Base-by-base conservation (phyloP, 768 basidiomycete species). In the Lactarius sp. region DNA sequence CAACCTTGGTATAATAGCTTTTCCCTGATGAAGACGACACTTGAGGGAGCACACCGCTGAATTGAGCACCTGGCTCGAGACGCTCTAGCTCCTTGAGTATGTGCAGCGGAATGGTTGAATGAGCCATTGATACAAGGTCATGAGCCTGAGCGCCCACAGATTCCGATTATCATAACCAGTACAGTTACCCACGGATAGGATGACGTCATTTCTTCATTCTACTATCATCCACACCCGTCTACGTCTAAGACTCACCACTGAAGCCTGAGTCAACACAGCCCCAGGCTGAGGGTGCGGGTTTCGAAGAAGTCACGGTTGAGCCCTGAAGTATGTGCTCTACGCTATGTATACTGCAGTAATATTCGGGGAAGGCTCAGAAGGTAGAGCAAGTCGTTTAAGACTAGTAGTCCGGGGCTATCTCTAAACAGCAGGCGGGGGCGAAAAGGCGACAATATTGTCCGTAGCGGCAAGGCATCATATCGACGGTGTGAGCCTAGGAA, bases 1-100 rank as follows among this genome's bases (percentile, higher is more conserved):
- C 88, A 10, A 77, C 56, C 70, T 92, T 92, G 54, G 78, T 83
- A 66, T 80, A 90, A 73, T 89, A 92, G 27, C 69, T 71, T 39
- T 73, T 75, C 6, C 86, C 86, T 5, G 78, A 76, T 1, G 88
- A 85, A 18, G 88, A 86, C 18, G 62, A 73, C 20, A 89, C 71
- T 61, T 75, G 75, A 3, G 86, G 83, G 16, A 77, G 71, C 33
- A 52, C 66, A 13, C 78, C 79, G 3, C 72, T 74, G 67, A 87
- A 85, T 14, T 81, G 73, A 10, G 76, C 79, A 18, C 72, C 72
- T 16, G 82, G 80, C 49, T 90, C 86, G 51, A 85, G 71, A 51
- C 71, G 67, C 54, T 77, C 71, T 54, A 87, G 78, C 52, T 79
- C 74, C 34, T 77, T 72, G 51, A 81, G 72, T 66, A 88, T 67